A percentile compares a stretch with the other conserved stretches of the same genome.
phyloP scores from a whole-genome alignment of 2,329 filamentous ascomycete genomes.

The Colletotrichum lentis region DNA sequence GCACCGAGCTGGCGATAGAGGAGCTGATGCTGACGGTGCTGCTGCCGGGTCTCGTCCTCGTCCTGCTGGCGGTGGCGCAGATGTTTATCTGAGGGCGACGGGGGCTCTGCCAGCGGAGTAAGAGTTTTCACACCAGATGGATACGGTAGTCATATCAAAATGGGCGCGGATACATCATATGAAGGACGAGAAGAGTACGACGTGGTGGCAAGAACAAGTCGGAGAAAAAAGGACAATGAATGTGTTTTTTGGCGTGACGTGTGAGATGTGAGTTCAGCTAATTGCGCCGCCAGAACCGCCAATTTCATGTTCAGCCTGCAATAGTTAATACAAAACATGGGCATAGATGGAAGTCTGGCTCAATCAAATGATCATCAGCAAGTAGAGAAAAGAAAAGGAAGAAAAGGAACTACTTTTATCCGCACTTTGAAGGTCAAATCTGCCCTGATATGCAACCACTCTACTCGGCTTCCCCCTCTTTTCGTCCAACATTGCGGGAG shows the following conservation, averaged over 20 bases:
- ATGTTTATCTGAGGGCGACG: background rate
- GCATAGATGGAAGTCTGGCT: no score
- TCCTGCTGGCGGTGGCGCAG: conserved; percentile 10
- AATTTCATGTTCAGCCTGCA: no score
- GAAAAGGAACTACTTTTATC: conserved; percentile 6
- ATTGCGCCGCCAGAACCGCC: no score
- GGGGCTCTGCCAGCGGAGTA: no score
- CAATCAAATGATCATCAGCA: background rate
- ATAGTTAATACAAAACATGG: background rate
- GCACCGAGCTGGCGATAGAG: conserved; percentile 22
- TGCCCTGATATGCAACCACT: background rate
- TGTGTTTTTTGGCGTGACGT: no score
- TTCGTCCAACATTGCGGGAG: background rate
- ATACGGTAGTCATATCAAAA: background rate
- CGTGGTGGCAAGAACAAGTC: background rate
- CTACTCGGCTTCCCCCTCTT: conserved; percentile 5
- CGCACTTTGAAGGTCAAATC: background rate
- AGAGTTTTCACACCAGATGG: background rate
- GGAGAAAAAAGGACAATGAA: background rate
- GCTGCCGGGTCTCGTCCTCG: conserved; percentile 11
- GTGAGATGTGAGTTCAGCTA: no score
- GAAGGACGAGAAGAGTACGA: background rate
- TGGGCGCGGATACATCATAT: no score
- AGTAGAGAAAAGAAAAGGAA: background rate
- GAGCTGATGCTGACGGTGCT: conserved; percentile 27